phyloP scores from a whole-genome alignment of 768 basidiomycete species.

The Amanita muscaria region DNA sequence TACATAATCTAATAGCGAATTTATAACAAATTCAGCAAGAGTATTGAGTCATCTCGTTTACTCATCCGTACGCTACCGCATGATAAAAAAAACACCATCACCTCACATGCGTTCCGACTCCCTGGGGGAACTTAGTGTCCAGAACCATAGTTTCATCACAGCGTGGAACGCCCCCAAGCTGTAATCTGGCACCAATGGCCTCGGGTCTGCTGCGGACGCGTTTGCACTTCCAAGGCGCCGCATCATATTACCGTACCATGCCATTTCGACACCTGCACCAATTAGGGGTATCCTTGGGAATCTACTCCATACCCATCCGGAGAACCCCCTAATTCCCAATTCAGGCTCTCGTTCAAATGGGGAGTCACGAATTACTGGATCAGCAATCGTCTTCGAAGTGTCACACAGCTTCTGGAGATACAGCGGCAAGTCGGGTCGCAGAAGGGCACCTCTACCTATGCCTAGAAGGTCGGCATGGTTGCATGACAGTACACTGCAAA shows the following conservation, averaged over 20 bases:
- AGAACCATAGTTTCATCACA: constrained; percentile 40
- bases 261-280: constrained; percentile 52
- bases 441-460: constrained; percentile 57
- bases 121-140: no score
- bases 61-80: no score
- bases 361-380: constrained; percentile 14
- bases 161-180: constrained; percentile 26
- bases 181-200: constrained; percentile 16
- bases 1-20: no score
- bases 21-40: no score
- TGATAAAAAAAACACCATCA: no score
- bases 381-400: constrained; percentile 8
- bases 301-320: constrained; percentile 20
- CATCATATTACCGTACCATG: constrained; percentile 63
- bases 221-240: constrained; percentile 32
- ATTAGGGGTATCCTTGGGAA: constrained; percentile 47
- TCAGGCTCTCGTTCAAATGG: constrained; percentile 35
- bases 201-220: constrained; percentile 6
- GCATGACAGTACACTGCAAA: constrained; percentile 42
- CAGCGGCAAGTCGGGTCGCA: constrained; percentile 52
- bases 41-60: no score
- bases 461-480: constrained; percentile 69
- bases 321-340: constrained; percentile 15
- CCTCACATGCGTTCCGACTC: neutral
- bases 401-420: constrained; percentile 21